Conservation (phyloP, 2,329 filamentous ascomycete species). For the Phyllosticta citrichinensis region DNA sequence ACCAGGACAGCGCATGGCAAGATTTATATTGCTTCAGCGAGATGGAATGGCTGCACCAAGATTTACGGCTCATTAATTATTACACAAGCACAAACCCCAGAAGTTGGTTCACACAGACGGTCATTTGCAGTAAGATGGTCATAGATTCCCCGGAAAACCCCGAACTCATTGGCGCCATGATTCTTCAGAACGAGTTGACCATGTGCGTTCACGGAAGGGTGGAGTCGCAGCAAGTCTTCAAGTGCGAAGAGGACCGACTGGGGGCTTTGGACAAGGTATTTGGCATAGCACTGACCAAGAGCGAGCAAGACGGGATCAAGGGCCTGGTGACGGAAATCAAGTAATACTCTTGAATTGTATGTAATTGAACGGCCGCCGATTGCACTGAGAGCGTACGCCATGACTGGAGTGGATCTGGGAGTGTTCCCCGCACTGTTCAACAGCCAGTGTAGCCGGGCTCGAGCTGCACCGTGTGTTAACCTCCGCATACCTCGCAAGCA, state of each 20-base stretch:
- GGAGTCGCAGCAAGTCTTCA: constrained; percentile 29
- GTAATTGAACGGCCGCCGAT: background rate
- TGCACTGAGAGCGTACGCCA: background rate
- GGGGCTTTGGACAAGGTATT: constrained; percentile 35
- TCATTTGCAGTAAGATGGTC: constrained; percentile 44
- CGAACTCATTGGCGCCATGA: constrained; percentile 28
- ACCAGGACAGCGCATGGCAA: constrained; percentile 42
- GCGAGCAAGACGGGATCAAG: constrained; percentile 29
- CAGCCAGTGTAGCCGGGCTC: constrained; percentile 15
- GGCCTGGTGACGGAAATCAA: constrained; percentile 25
- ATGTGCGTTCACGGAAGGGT: constrained; percentile 35
- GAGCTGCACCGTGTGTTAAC: constrained; percentile 24
- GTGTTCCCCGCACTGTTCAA: background rate
- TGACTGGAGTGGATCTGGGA: background rate
- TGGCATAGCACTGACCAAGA: constrained; percentile 30
- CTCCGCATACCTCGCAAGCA: background rate
- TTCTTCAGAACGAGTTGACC: constrained; percentile 35
- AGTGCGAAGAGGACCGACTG: constrained; percentile 35
- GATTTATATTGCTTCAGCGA: constrained; percentile 54
- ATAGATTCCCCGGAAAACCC: constrained; percentile 28
- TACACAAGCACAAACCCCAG: constrained; percentile 24
- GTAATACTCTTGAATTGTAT: background rate
- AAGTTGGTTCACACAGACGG: constrained; percentile 22
- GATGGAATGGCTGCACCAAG: constrained; percentile 25
- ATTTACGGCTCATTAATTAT: constrained; percentile 26